Evolutionary conservation across 148 eudicot genomes (phyloP).

Genomic region (Diospyros lotus): DNA sequence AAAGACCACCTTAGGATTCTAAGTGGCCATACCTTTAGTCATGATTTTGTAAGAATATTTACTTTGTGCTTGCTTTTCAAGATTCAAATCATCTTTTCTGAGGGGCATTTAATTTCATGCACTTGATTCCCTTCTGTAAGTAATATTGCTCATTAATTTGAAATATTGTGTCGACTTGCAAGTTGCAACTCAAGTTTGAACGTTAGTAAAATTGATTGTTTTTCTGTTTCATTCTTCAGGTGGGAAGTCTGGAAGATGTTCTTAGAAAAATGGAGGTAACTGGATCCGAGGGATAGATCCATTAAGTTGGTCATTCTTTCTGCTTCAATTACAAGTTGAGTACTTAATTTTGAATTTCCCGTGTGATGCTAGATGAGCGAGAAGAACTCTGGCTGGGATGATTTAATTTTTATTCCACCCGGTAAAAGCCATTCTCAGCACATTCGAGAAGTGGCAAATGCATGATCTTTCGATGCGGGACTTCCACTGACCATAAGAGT

Average conservation of each 20-base stretch:
- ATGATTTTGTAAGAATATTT: no score
- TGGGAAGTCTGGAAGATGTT: slow-evolving; percentile 94
- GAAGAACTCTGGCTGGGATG: slow-evolving; percentile 91
- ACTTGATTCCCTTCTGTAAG: background rate
- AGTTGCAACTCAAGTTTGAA: background rate
- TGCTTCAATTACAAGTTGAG: background rate
- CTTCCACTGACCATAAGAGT: slow-evolving; percentile 9
- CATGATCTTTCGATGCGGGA: slow-evolving; percentile 29
- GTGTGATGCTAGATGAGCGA: slow-evolving; percentile 51
- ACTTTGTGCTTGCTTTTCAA: background rate
- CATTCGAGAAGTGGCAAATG: slow-evolving; percentile 64
- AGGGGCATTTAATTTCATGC: background rate
- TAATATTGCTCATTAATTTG: no score
- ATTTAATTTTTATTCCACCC: slow-evolving; percentile 87
- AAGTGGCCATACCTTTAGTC: no score
- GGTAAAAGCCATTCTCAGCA: slow-evolving; percentile 92
- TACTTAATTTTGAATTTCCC: no score
- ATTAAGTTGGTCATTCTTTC: background rate
- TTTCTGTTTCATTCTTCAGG: slow-evolving; percentile 38
- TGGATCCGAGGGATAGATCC: slow-evolving; percentile 1
- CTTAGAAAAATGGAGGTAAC: slow-evolving; percentile 95
- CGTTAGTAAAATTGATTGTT: background rate
- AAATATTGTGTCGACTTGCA: background rate
- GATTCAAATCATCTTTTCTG: background rate
- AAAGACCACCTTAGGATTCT: no score